Conservation (phyloP, 805 yeast species). For the Pichia deserticola region DNA sequence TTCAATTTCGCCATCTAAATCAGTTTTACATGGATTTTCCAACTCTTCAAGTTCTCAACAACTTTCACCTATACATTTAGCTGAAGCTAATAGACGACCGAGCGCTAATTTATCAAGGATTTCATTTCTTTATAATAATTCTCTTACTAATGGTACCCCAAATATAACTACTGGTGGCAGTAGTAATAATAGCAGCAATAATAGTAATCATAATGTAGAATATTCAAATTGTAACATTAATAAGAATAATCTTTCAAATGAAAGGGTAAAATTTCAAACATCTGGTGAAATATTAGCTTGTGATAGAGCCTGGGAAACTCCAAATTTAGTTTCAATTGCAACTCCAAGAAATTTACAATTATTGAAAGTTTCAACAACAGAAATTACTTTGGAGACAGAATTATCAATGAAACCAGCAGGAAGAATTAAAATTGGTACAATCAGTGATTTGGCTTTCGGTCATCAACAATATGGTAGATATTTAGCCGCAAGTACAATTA, state of each 20-base stretch:
- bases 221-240: not conserved
- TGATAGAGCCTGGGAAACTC: conserved; percentile 29
- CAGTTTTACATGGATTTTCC: not conserved
- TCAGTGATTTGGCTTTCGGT: conserved; percentile 39
- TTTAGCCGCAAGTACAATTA: conserved; percentile 39
- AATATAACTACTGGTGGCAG: conserved; percentile 7
- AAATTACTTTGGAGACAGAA: conserved; percentile 30
- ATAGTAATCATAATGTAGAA: not conserved
- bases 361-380: conserved; percentile 26
- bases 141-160: conserved; percentile 6
- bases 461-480: conserved; percentile 31
- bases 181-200: conserved; percentile 4
- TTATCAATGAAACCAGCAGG: conserved; percentile 22
- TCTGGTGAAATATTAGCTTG: conserved; percentile 29
- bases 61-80: conserved; percentile 16
- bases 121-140: conserved; percentile 48
- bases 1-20: conserved; percentile 3
- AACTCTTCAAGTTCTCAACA: not conserved
- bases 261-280: conserved; percentile 23
- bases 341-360: conserved; percentile 37
- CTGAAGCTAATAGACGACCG: conserved; percentile 22
- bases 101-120: conserved; percentile 40
- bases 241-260: not conserved
- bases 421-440: conserved; percentile 31
- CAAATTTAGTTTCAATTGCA: conserved; percentile 32